Conservation (phyloP, 208 protist genomes). For the Trypanosoma congolense region DNA sequence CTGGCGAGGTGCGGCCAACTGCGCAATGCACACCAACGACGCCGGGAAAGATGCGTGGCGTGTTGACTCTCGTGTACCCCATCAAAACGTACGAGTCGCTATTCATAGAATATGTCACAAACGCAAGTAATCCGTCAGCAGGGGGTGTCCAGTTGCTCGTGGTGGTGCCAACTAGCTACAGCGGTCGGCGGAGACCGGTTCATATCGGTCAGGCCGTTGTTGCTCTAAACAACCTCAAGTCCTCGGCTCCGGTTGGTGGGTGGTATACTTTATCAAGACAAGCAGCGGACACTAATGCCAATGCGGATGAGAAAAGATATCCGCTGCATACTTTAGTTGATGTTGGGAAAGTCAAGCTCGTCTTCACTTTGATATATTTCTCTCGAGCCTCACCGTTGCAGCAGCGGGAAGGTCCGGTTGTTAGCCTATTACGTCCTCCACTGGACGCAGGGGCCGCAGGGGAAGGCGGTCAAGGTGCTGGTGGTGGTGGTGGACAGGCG, state of each 20-base stretch:
- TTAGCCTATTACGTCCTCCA: too few species aligned
- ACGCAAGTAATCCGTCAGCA: conserved; percentile 52
- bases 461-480: too few species aligned
- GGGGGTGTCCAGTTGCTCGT: conserved; percentile 67
- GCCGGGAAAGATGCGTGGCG: conserved; percentile 43
- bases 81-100: conserved; percentile 53
- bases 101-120: conserved; percentile 57
- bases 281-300: background rate
- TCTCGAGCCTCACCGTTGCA: conserved; percentile 2
- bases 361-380: conserved; percentile 42
- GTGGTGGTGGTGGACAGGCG: too few species aligned
- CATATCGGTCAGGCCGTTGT: conserved; percentile 62
- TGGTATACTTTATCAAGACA: conserved; percentile 71
- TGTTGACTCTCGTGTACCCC: conserved; percentile 59
- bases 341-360: conserved; percentile 23
- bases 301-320: background rate
- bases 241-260: conserved; percentile 38
- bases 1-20: conserved; percentile 61
- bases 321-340: conserved; percentile 3
- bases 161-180: conserved; percentile 81
- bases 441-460: too few species aligned
- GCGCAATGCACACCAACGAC: conserved; percentile 62
- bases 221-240: conserved; percentile 35
- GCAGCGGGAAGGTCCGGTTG: too few species aligned
- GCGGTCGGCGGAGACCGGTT: conserved; percentile 42